phyloP scores from a whole-genome alignment of 345 rosid species.

The Hirschfeldia incana region DNA sequence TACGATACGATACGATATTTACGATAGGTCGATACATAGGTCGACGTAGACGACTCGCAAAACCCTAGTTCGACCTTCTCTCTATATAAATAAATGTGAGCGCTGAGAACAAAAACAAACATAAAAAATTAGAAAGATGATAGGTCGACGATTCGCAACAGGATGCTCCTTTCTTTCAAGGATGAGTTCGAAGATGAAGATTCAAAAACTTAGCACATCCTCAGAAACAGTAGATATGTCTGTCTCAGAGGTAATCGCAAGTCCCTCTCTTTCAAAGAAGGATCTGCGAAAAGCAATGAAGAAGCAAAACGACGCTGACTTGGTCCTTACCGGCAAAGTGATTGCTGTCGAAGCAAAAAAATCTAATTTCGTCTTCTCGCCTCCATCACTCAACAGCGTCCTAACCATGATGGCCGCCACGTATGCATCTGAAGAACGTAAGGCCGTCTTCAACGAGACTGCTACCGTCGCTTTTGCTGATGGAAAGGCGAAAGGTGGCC shows the following conservation, averaged over 20 bases:
- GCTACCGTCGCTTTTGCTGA: not conserved
- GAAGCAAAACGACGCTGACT: constrained; percentile 3
- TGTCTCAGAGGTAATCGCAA: not conserved
- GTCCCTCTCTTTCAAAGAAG: not conserved
- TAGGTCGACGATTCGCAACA: not conserved
- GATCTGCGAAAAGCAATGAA: not conserved
- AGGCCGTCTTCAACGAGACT: not conserved
- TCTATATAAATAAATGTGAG: not conserved
- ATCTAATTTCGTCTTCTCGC: not conserved
- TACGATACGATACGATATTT: too few relatives aligned
- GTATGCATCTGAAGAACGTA: not conserved
- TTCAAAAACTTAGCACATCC: not conserved
- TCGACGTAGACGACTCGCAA: not conserved
- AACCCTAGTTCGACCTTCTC: not conserved
- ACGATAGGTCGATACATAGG: not conserved
- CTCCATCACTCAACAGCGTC: not conserved
- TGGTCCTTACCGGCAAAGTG: not conserved
- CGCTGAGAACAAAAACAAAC: not conserved
- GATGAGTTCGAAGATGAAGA: not conserved
- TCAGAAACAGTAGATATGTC: not conserved
- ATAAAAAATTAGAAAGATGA: not conserved
- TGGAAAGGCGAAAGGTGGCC: not conserved
- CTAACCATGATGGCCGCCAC: not conserved
- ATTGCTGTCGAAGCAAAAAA: not conserved
- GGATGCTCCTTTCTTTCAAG: not conserved